phyloP scores from a whole-genome alignment of 257 asterid species.

The Mentha longifolia region DNA sequence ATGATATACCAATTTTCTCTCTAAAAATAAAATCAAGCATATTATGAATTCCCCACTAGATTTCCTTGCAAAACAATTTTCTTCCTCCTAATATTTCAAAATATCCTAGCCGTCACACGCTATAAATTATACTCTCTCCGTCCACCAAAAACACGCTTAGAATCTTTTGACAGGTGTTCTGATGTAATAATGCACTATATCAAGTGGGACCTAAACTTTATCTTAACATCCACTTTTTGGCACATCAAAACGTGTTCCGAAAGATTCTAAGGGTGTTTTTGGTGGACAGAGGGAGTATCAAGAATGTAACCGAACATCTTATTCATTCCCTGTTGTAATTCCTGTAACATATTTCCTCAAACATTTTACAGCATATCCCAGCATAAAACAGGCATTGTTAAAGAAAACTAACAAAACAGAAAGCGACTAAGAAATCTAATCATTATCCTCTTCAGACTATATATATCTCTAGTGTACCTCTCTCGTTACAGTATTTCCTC shows the following conservation, averaged over 20 bases:
- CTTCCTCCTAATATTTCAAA: no score
- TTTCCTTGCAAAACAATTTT: neutral
- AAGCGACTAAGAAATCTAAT: neutral
- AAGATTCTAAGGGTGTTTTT: no score
- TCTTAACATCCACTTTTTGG: no score
- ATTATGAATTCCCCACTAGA: neutral
- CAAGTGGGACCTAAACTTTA: no score
- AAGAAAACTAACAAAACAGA: neutral
- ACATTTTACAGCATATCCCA: neutral
- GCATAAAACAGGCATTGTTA: neutral
- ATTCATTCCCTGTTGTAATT: neutral
- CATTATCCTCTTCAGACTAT: neutral
- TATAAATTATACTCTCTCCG: no score
- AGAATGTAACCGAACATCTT: neutral
- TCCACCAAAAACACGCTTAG: no score
- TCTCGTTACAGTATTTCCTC: constrained; percentile 17
- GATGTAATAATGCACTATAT: no score
- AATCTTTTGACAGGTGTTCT: no score
- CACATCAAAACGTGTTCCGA: no score
- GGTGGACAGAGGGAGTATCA: no score
- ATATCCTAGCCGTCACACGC: neutral
- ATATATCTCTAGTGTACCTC: constrained; percentile 11
- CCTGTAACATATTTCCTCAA: neutral
- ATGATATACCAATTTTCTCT: neutral
- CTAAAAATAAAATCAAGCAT: neutral